A percentile compares a stretch with the other conserved stretches of the same genome.
phyloP scores from a whole-genome alignment of 495 filamentous ascomycete genomes.

The Daldinia grandis region DNA sequence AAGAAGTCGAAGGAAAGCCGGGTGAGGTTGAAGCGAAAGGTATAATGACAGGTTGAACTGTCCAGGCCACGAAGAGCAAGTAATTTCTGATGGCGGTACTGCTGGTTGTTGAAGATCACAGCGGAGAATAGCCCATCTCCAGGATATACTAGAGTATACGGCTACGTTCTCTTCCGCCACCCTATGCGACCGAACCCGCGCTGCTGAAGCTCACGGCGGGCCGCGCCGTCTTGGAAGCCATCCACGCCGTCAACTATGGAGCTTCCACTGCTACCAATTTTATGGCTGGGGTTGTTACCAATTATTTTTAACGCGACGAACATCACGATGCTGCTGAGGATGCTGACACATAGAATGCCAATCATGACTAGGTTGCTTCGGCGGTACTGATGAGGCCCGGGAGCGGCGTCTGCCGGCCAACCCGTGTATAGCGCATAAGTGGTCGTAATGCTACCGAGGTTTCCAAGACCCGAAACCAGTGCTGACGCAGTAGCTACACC shows the following conservation, averaged over 20 bases:
- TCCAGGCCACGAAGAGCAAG: slow-evolving; percentile 15
- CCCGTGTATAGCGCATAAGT: slow-evolving; percentile 90
- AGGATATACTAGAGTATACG: background rate
- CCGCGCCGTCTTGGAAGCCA: slow-evolving; percentile 73
- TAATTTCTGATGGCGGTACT: slow-evolving; percentile 14
- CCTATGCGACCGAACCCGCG: slow-evolving; percentile 72
- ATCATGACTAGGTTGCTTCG: slow-evolving; percentile 89
- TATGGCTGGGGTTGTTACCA: slow-evolving; percentile 62
- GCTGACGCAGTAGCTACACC: slow-evolving; percentile 90
- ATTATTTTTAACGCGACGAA: slow-evolving; percentile 69
- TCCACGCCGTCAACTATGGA: slow-evolving; percentile 56
- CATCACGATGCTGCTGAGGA: slow-evolving; percentile 73
- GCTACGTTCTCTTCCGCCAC: slow-evolving; percentile 45
- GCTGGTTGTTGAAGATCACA: slow-evolving; percentile 42
- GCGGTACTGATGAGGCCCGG: slow-evolving; percentile 75
- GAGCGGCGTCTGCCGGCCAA: slow-evolving; percentile 75
- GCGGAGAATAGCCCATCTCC: slow-evolving; percentile 19
- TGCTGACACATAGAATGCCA: slow-evolving; percentile 81
- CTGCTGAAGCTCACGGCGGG: slow-evolving; percentile 71
- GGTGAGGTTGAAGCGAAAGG: slow-evolving; percentile 41
- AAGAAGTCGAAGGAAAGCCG: slow-evolving; percentile 24
- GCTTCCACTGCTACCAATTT: slow-evolving; percentile 46
- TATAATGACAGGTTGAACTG: slow-evolving; percentile 46
- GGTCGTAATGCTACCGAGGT: slow-evolving; percentile 83
- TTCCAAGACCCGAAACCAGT: slow-evolving; percentile 84